Conservation (phyloP, 768 basidiomycete genomes). For the Gloeostereum incarnatum region DNA sequence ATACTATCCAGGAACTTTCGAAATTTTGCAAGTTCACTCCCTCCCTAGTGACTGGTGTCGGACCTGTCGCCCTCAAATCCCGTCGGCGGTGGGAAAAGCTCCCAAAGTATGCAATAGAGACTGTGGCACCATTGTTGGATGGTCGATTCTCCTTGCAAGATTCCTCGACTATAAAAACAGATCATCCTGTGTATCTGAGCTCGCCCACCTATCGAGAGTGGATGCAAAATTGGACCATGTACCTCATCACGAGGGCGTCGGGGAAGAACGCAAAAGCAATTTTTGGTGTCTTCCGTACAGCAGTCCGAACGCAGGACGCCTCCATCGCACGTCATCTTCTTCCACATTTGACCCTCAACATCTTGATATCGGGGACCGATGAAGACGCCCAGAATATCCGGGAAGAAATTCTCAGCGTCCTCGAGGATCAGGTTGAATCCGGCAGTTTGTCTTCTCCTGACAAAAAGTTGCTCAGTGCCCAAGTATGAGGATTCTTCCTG, state of each 20-base stretch:
- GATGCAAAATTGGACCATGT: constrained; percentile 83
- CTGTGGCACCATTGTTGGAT: constrained; percentile 76
- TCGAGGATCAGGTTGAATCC: constrained; percentile 77
- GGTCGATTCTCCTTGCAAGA: constrained; percentile 49
- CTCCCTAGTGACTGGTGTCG: constrained; percentile 51
- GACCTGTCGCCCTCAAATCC: constrained; percentile 52
- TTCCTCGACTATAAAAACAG: constrained; percentile 24
- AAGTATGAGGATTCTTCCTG: constrained; percentile 49
- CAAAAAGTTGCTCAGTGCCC: constrained; percentile 87
- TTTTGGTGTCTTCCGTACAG: constrained; percentile 71
- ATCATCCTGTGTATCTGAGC: constrained; percentile 72
- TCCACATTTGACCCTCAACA: constrained; percentile 84
- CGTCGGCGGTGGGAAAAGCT: constrained; percentile 72
- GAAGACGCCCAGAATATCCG: constrained; percentile 57
- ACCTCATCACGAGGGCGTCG: constrained; percentile 64
- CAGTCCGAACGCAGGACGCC: constrained; percentile 82
- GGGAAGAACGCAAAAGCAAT: constrained; percentile 52
- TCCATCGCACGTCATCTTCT: constrained; percentile 88
- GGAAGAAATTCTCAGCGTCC: constrained; percentile 67
- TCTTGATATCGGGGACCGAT: constrained; percentile 68
- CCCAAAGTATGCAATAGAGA: constrained; percentile 79
- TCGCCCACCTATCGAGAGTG: constrained; percentile 89
- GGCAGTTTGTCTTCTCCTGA: constrained; percentile 54
- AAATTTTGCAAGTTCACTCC: constrained; percentile 81
- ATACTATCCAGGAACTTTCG: constrained; percentile 85